phyloP scores from a whole-genome alignment of 2,329 filamentous ascomycete species.

The Akanthomyces muscarius region DNA sequence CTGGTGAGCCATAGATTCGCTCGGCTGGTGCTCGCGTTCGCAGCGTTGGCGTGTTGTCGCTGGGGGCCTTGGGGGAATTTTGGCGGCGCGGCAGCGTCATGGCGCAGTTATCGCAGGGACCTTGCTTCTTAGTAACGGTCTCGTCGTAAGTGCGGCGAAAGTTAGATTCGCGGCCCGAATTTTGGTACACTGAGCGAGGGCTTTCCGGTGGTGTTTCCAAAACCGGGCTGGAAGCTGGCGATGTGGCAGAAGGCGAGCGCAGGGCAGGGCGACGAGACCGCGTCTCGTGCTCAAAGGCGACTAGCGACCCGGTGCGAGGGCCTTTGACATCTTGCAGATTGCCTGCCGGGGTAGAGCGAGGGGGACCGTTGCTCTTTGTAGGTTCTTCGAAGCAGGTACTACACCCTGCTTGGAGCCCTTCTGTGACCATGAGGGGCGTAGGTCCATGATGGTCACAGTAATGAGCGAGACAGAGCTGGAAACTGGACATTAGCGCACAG shows the following conservation, averaged over 20 bases:
- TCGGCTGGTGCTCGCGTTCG: conserved; percentile 59
- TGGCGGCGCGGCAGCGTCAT: conserved; percentile 53
- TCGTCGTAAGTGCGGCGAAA: conserved; percentile 63
- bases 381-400: conserved; percentile 51
- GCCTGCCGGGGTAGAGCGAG: conserved; percentile 38
- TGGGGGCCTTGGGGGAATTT: conserved; percentile 25
- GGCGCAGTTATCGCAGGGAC: conserved; percentile 65
- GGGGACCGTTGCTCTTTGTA: conserved; percentile 30
- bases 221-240: conserved; percentile 36
- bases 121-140: conserved; percentile 59
- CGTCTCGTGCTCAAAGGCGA: conserved; percentile 43
- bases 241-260: conserved; percentile 24
- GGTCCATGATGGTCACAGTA: conserved; percentile 69
- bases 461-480: conserved; percentile 65
- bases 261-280: conserved; percentile 40
- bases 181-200: conserved; percentile 40
- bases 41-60: conserved; percentile 49
- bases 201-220: conserved; percentile 58
- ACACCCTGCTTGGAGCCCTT: conserved; percentile 60
- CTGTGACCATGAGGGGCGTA: conserved; percentile 66
- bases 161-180: conserved; percentile 51
- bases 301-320: conserved; percentile 40
- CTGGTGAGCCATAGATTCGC: conserved; percentile 48
- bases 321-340: conserved; percentile 41
- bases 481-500: conserved; percentile 29